Base-by-base conservation (phyloP, 202 grass and related monocot species). In the Digitaria exilis region DNA sequence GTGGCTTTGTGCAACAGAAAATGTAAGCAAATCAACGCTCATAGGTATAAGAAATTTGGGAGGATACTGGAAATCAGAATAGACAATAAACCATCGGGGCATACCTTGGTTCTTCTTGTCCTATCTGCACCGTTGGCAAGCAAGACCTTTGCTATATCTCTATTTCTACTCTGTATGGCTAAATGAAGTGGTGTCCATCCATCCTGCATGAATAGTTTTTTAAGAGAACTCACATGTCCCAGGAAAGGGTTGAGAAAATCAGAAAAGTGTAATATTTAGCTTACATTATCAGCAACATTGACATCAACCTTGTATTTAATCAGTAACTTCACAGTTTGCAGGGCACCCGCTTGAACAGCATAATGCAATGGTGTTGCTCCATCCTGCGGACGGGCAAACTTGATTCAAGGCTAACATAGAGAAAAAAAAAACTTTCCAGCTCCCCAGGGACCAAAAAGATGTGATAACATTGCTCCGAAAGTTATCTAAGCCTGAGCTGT, bases 321-420 rank as follows among this genome's bases (percentile, higher is more conserved):
- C 19, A 96, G 62, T 59, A 96, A 87, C 78, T 98, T 98, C 64
- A 90, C 91, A 7, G 91, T 92, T 77, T 98, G 93, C 83, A 91
- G 73, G n/a, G 95, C 95, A 82, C 90, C 95, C 74, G 91, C 90
- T 93, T 98, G 95, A 88, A 91, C 92, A 18, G 95, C 95, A 80
- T 95, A 90, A 90, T 98, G 92, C 12, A 98, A 82, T 34, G 92
- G 89, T 71, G 92, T 93, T 31, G 90, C 95, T 85, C 95, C 92
- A 89, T 98, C 92, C 95, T 98, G 78, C 59, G 72, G 51, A 87
- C 52, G 3, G 3, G 80, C 18, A 82, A 35, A 80, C 10, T 21
- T 85, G 68, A 82, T 76, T 82, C 43, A 56, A 70, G 21, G 54
- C 28, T 12, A 81, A 78, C 2, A 45, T 59, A 66, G 15, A 61